A percentile compares a stretch with the other conserved stretches of the same genome.
Evolutionary conservation across 176 grass and related monocot genomes (phyloP).

Genomic region (Chrysopogon serrulatus): DNA sequence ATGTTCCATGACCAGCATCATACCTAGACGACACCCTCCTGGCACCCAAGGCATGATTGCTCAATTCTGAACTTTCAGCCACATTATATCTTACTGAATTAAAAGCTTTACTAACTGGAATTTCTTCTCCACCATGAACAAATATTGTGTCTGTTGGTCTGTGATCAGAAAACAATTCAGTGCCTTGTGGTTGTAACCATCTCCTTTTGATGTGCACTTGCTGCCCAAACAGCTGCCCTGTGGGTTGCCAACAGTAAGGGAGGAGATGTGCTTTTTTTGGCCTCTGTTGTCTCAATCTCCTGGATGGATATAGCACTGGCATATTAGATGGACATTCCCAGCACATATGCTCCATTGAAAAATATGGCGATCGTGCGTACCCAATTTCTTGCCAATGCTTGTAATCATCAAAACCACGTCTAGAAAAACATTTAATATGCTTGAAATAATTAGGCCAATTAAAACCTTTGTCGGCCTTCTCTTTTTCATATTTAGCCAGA

Average conservation of each 20-base stretch:
- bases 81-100: neutral
- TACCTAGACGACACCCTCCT: neutral
- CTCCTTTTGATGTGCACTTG: too few species aligned
- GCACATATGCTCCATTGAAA: too few species aligned
- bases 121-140: neutral
- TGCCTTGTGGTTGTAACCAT: neutral
- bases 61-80: neutral
- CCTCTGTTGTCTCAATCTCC: neutral
- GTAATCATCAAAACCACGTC: neutral
- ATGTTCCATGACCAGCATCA: neutral
- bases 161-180: neutral
- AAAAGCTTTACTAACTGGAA: neutral
- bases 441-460: neutral
- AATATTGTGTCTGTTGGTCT: neutral
- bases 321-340: too few species aligned
- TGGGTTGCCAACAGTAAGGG: too few species aligned
- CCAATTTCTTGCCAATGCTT: too few species aligned
- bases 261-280: too few species aligned
- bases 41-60: neutral
- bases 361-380: too few species aligned
- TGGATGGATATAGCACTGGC: neutral
- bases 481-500: neutral
- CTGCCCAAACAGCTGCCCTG: too few species aligned
- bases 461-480: neutral
- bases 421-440: neutral